phyloP scores from a whole-genome alignment of 2,329 filamentous ascomycete genomes.

The Colletotrichum navitas region DNA sequence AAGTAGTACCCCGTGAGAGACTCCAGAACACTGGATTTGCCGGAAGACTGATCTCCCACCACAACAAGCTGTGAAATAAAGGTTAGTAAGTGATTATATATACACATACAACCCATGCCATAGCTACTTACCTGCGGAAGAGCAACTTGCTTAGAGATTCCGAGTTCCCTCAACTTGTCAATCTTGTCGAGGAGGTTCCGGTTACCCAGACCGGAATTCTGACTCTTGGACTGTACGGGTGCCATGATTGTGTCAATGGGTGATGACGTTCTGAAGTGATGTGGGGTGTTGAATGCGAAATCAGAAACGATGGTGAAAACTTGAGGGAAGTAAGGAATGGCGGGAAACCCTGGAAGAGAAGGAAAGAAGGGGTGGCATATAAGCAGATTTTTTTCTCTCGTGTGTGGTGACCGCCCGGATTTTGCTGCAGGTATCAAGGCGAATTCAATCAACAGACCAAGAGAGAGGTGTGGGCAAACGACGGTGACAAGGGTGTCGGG shows the following conservation, averaged over 20 bases:
- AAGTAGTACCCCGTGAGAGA: constrained; percentile 66
- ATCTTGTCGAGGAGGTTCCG: constrained; percentile 46
- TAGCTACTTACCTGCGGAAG: constrained; percentile 33
- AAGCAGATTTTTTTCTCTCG: neutral
- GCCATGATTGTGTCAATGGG: neutral
- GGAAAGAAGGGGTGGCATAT: neutral
- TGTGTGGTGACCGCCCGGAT: neutral
- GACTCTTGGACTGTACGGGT: constrained; percentile 15
- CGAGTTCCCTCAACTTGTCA: constrained; percentile 51
- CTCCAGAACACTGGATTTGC: constrained; percentile 87
- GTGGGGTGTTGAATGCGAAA: neutral
- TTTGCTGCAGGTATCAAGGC: neutral
- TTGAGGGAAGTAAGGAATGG: neutral
- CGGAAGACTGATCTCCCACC: constrained; percentile 87
- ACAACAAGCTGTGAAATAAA: constrained; percentile 75
- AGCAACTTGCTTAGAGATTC: constrained; percentile 52
- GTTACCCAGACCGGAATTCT: constrained; percentile 15
- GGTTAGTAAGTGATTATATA: constrained; percentile 42
- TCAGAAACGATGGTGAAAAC: neutral
- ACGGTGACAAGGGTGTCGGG: neutral
- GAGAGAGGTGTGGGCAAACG: neutral
- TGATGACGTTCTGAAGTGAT: neutral
- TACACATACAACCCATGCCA: neutral
- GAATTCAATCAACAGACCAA: neutral
- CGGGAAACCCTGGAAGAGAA: neutral